These are phyloP conservation scores for Saccharomyces jurei DNA, from an alignment of 805 yeast genomes.

Conservation along the genomic window DNA sequence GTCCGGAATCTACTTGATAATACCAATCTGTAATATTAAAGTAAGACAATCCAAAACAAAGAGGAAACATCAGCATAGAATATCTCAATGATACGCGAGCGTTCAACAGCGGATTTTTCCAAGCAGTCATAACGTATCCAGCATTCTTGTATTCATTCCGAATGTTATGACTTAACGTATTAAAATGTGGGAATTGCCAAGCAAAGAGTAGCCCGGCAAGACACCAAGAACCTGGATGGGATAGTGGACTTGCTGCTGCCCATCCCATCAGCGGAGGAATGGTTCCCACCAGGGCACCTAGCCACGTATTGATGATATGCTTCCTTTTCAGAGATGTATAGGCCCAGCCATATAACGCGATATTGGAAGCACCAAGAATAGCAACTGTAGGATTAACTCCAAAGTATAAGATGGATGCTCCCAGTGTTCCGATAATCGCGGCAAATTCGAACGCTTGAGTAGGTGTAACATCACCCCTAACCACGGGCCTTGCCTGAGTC, in stretches of 20 bases:
- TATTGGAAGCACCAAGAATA: conserved; percentile 67
- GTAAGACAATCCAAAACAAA: conserved; percentile 75
- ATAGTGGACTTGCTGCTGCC: conserved; percentile 80
- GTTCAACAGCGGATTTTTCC: conserved; percentile 81
- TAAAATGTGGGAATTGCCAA: conserved; percentile 99
- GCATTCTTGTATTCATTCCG: conserved; percentile 84
- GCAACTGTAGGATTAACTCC: conserved; percentile 90
- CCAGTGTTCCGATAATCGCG: conserved; percentile 58
- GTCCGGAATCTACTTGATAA: conserved; percentile 72
- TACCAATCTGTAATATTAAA: conserved; percentile 75
- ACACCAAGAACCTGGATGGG: conserved; percentile 92
- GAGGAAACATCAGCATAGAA: conserved; percentile 86
- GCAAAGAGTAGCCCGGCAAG: conserved; percentile 83
- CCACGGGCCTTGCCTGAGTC: conserved; percentile 85
- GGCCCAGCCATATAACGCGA: conserved; percentile 77
- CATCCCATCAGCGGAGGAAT: conserved; percentile 99
- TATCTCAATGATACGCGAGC: conserved; percentile 91
- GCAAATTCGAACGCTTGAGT: conserved; percentile 78
- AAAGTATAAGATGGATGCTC: conserved; percentile 54
- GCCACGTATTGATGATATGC: conserved; percentile 90
- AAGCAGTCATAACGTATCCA: conserved; percentile 96
- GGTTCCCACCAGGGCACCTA: conserved; percentile 98
- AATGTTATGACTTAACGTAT: conserved; percentile 80
- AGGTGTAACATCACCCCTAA: conserved; percentile 69
- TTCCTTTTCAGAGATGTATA: conserved; percentile 85